These are phyloP conservation scores for Daedaleopsis sinensis DNA, from an alignment of 768 basidiomycete species.

Conservation along the genomic window DNA sequence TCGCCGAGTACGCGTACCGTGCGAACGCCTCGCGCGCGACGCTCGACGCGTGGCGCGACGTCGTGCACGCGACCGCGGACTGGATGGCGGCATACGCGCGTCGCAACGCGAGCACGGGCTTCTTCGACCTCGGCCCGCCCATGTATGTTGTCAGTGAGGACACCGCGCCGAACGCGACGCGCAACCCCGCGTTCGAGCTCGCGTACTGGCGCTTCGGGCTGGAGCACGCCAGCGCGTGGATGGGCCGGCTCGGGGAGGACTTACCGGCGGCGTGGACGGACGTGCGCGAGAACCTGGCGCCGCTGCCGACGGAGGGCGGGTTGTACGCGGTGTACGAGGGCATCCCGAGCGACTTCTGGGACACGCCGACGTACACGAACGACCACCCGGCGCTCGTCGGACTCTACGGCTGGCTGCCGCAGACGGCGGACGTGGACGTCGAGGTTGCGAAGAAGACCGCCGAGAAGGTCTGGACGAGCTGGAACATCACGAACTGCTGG, in stretches of 20 bases:
- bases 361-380: constrained; percentile 50
- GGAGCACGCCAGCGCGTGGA: constrained; percentile 51
- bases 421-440: constrained; percentile 48
- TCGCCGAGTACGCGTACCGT: constrained; percentile 60
- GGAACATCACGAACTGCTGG: constrained; percentile 60
- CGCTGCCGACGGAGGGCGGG: constrained; percentile 53
- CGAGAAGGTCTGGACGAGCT: constrained; percentile 54
- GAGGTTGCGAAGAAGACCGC: constrained; percentile 49
- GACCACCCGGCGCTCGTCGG: constrained; percentile 63
- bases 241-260: constrained; percentile 44
- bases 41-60: constrained; percentile 51
- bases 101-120: constrained; percentile 47
- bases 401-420: constrained; percentile 59
- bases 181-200: constrained; percentile 60
- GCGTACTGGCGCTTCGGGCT: constrained; percentile 60
- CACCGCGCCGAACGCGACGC: constrained; percentile 54
- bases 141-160: constrained; percentile 61
- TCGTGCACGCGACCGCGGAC: constrained; percentile 56
- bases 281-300: constrained; percentile 50
- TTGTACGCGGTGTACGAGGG: constrained; percentile 61
- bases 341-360: constrained; percentile 54
- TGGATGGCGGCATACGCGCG: constrained; percentile 66
- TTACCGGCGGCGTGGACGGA: constrained; percentile 47
- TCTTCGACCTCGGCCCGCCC: constrained; percentile 60
- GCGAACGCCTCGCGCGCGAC: constrained; percentile 38